Conservation (phyloP, 345 rosid genomes). For the Aquilaria sinensis region DNA sequence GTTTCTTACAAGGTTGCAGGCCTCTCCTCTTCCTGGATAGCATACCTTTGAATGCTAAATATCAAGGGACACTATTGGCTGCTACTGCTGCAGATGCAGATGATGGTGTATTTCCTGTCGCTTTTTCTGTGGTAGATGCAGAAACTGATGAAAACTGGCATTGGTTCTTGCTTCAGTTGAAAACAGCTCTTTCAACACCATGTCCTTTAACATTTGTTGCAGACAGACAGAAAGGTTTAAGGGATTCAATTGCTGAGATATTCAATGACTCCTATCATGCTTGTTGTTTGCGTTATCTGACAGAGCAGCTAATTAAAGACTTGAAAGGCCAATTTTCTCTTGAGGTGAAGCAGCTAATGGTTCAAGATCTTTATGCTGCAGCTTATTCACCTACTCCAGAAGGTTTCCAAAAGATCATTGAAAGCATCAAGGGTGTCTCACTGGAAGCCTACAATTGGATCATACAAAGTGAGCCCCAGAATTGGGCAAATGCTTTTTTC, state of each 20-base stretch:
- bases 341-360: conserved; percentile 70
- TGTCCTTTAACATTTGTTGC: conserved; percentile 77
- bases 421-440: conserved; percentile 75
- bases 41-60: conserved; percentile 74
- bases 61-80: conserved; percentile 79
- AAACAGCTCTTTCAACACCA: conserved; percentile 51
- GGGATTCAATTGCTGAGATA: conserved; percentile 56
- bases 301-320: conserved; percentile 67
- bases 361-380: conserved; percentile 73
- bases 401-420: conserved; percentile 49
- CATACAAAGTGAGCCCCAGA: conserved; percentile 69
- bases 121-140: conserved; percentile 78
- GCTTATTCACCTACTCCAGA: conserved; percentile 65
- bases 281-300: conserved; percentile 64
- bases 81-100: conserved; percentile 88
- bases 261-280: conserved; percentile 63
- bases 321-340: conserved; percentile 91
- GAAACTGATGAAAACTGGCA: conserved; percentile 83
- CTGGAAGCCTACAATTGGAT: conserved; percentile 82
- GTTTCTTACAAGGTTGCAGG: conserved; percentile 78
- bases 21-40: conserved; percentile 91
- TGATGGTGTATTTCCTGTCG: conserved; percentile 76
- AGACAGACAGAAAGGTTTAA: conserved; percentile 71
- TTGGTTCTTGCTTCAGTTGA: conserved; percentile 86
- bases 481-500: conserved; percentile 88